These are phyloP conservation scores for Panellus pusillus DNA, from an alignment of 768 basidiomycete genomes.

Conservation along the genomic window DNA sequence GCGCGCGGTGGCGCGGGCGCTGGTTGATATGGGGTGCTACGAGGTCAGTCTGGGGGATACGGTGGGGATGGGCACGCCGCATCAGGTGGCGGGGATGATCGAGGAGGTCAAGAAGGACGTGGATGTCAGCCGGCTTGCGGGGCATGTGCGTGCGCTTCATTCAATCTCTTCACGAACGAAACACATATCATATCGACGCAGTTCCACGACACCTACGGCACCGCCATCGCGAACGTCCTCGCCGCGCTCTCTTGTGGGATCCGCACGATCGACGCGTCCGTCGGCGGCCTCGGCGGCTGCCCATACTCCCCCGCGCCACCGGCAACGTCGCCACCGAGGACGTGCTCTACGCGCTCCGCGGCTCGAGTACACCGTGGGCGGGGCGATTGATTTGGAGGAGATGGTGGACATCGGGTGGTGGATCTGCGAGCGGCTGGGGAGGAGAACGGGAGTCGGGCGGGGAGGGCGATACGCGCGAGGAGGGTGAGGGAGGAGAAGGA, in stretches of 20 bases:
- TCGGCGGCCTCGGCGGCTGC: slow-evolving; percentile 92
- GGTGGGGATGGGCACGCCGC: slow-evolving; percentile 81
- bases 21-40: slow-evolving; percentile 91
- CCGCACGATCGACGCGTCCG: slow-evolving; percentile 77
- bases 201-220: slow-evolving; percentile 94
- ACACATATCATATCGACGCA: no score
- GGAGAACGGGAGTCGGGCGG: slow-evolving; percentile 77
- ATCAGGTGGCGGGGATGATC: slow-evolving; percentile 64
- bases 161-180: neutral
- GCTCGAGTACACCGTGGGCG: slow-evolving; percentile 47
- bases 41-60: slow-evolving; percentile 93
- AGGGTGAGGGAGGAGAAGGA: slow-evolving; percentile 38
- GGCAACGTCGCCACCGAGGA: slow-evolving; percentile 96
- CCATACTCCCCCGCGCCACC: slow-evolving; percentile 94
- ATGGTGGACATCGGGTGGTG: slow-evolving; percentile 80
- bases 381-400: slow-evolving; percentile 58
- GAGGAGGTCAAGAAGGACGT: slow-evolving; percentile 65
- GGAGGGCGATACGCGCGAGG: slow-evolving; percentile 65
- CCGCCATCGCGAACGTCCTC: slow-evolving; percentile 75
- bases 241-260: slow-evolving; percentile 72
- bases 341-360: slow-evolving; percentile 78
- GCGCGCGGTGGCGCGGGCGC: slow-evolving; percentile 63
- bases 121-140: slow-evolving; percentile 65
- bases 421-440: slow-evolving; percentile 69
- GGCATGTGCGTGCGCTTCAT: slow-evolving; percentile 28